phyloP scores from a whole-genome alignment of 192 early-diverging fungal genomes.

The Coemansia sp. region DNA sequence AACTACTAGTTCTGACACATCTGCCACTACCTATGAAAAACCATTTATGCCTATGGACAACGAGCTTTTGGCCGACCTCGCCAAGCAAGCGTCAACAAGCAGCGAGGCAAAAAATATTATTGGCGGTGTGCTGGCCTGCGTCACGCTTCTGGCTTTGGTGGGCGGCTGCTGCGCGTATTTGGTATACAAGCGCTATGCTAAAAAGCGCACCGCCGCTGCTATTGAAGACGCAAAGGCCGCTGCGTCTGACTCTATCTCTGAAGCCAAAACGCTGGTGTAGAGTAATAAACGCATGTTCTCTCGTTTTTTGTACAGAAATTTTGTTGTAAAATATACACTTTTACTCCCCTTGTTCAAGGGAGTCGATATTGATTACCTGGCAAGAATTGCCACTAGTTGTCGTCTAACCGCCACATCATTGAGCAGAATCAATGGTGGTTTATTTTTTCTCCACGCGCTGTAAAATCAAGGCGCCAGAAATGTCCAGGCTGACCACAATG shows the following conservation, averaged over 20 bases:
- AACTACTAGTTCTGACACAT: not conserved
- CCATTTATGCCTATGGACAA: not conserved
- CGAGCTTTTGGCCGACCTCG: not conserved
- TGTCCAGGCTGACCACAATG: conserved; percentile 45
- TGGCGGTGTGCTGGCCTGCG: not conserved
- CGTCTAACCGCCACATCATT: conserved; percentile 23
- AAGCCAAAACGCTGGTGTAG: conserved; percentile 1
- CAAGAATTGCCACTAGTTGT: conserved; percentile 35
- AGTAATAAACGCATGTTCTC: not conserved
- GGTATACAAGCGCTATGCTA: not conserved
- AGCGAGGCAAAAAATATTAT: not conserved
- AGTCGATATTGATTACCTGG: no score
- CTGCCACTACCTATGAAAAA: not conserved
- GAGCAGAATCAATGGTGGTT: conserved; percentile 48
- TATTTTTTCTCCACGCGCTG: conserved; percentile 61
- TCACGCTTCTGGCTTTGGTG: not conserved
- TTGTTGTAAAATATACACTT: no score
- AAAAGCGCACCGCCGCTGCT: not conserved
- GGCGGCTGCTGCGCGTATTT: not conserved
- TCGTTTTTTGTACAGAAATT: not conserved
- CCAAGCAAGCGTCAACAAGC: not conserved
- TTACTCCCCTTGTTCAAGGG: no score
- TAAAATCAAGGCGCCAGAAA: conserved; percentile 60
- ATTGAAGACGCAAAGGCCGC: not conserved
- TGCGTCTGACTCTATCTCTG: not conserved